Evolutionary conservation across 192 early-diverging fungal species (phyloP).

Genomic region (Entomortierella chlamydospora): DNA sequence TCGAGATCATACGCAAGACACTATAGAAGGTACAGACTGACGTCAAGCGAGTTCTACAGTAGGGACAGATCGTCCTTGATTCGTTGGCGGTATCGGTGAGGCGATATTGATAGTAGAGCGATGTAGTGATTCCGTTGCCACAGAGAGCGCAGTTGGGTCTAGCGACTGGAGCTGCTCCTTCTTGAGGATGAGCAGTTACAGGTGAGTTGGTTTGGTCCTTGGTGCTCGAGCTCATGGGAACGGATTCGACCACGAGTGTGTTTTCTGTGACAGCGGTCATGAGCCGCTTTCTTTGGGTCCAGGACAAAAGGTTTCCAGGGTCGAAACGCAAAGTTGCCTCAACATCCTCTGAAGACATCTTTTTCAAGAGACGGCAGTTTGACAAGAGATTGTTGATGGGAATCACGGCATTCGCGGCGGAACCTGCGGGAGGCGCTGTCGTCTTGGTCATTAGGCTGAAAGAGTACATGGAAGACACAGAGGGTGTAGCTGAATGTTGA

Average conservation of each 20-base stretch:
- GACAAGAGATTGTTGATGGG: constrained; percentile 43
- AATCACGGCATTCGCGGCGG: constrained; percentile 27
- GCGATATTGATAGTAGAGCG: constrained; percentile 49
- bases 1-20: constrained; percentile 51
- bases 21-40: constrained; percentile 54
- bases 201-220: constrained; percentile 15
- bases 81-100: constrained; percentile 41
- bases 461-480: constrained; percentile 38
- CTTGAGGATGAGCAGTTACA: neutral
- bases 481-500: constrained; percentile 11
- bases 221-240: constrained; percentile 5
- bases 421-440: neutral
- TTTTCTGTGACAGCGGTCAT: constrained; percentile 52
- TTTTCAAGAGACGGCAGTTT: constrained; percentile 49
- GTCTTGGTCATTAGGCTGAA: constrained; percentile 40
- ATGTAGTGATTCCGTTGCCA: constrained; percentile 30
- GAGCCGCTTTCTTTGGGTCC: constrained; percentile 49
- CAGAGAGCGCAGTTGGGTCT: constrained; percentile 49
- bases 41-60: constrained; percentile 45
- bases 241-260: constrained; percentile 46
- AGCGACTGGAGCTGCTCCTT: neutral
- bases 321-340: constrained; percentile 50
- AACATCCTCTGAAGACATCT: constrained; percentile 51
- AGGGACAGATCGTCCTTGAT: constrained; percentile 43
- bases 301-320: constrained; percentile 48